Base-by-base conservation (phyloP, 352 stramenopile species). In the Thraustochytrium sp. region DNA sequence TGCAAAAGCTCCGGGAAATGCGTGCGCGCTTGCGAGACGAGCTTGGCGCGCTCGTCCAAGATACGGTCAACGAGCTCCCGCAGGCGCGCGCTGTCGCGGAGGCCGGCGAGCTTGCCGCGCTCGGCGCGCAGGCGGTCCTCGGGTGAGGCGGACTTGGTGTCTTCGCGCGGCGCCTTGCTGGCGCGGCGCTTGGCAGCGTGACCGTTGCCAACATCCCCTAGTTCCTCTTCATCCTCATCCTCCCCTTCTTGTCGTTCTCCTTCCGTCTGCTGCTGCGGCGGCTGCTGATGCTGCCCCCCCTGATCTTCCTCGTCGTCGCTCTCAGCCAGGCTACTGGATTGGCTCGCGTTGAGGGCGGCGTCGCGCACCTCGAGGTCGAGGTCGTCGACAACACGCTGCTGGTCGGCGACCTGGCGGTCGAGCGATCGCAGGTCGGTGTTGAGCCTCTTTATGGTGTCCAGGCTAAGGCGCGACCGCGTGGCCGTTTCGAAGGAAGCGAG, bases 1-100 rank as follows among this genome's bases (percentile, higher is more conserved):
- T 75, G 1, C 11, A 51, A 23, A 46, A 80, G 68, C 34, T 80
- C 68, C 13, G 68, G 68, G 34, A 80, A 80, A 31, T 64, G 44
- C 49, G 76, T 68, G 18, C 5, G 5, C 11, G 40, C 40, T 34
- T 54, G 40, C 0, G 16, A 1, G 3, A 54, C 26, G 31, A 75
- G 62, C 5, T 26, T 5, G 23, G 23, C 18, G 4, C 62, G 62
- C 29, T 75, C 62, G 4, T 72, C 40, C 18, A 54, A 18, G 34
- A 75, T 54, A 0, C 29, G 38, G 0, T 53, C 37, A 18, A 75
- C 13, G 4, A 75, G 37, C 23, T 3, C 26, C 18, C 26, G 23
- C 38, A 75, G 40, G 8, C 44, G 62, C 23, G n/a, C 44, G 26
- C 36, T 9, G 4, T 49, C 59, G 9, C 46, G 42, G 59, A 49